These are phyloP conservation scores for Psidium guajava DNA, from an alignment of 345 rosid species.

Conservation along the genomic window DNA sequence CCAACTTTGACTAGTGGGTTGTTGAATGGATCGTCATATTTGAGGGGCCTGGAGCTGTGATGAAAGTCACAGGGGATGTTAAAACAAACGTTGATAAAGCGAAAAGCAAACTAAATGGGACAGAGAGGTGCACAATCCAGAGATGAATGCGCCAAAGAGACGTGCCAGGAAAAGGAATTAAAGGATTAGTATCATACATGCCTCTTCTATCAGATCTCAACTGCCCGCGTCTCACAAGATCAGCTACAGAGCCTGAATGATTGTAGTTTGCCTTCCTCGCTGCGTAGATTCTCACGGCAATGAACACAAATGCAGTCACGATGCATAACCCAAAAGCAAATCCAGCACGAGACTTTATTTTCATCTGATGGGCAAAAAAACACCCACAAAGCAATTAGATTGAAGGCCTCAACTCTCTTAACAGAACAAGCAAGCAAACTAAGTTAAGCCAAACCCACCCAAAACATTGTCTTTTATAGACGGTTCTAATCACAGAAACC, in stretches of 20 bases:
- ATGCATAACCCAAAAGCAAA: conserved; percentile 34
- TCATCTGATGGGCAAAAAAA: conserved; percentile 26
- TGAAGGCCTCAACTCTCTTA: not conserved
- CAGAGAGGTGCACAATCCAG: not conserved
- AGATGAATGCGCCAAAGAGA: not conserved
- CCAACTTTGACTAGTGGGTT: conserved; percentile 77
- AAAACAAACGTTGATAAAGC: not conserved
- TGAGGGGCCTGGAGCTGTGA: conserved; percentile 63
- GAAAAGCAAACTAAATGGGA: not conserved
- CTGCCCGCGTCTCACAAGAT: conserved; percentile 97
- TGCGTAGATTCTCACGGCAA: conserved; percentile 33
- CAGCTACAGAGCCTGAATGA: conserved; percentile 69
- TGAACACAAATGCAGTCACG: conserved; percentile 39
- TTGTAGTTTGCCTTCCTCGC: conserved; percentile 32
- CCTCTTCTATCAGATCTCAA: conserved; percentile 98
- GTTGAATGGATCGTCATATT: conserved; percentile 88
- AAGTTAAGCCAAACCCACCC: not conserved
- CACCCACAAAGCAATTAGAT: not conserved
- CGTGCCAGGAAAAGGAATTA: not conserved
- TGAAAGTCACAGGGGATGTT: not conserved
- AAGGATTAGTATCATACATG: conserved; percentile 64
- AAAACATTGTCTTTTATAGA: not conserved
- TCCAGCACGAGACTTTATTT: conserved; percentile 18
- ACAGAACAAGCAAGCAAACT: not conserved
- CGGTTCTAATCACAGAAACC: not conserved